Base-by-base conservation (phyloP, 2,329 filamentous ascomycete species). In the Didymella pinodella region DNA sequence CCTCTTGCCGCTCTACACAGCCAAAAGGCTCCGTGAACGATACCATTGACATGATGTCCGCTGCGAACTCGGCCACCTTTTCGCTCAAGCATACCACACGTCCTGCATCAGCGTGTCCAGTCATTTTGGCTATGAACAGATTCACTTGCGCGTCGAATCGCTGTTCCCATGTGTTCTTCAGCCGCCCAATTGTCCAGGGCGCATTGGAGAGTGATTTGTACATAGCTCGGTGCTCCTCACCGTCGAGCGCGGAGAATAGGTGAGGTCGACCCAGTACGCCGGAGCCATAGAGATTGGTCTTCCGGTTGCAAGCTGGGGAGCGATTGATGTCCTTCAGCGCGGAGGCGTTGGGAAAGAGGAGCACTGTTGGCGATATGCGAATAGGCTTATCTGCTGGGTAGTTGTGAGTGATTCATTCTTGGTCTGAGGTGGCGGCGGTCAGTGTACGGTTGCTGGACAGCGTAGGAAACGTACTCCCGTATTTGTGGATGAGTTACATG, bases 1-100 rank as follows among this genome's bases (percentile, higher is more conserved):
- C 78, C 25, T 75, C 70, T 54, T 75, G 70, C 45, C 78, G 77
- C 59, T 69, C 54, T 14, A 80, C 74, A 50, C 77, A 77, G 0
- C 78, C 78, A 68, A 77, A 80, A 3, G 77, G 67, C 3, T 72
- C 46, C 4, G 64, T 68, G 57, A 81, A 80, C 2, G 70, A 71
- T 8, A 80, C 68, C 69, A 77, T 75, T 7, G 74, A 76, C 72
- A 81, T 77, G 40, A 79, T 74, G 46, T 81, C 79, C 4, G 77
- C 76, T 2, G 78, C 77, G 58, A 79, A 80, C 56, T 79, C 71
- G 18, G 76, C 75, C 4, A 77, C 68, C 52, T 77, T 79, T 57
- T 79, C 73, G 11, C 65, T 71, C 2, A 80, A n/a, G 34, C 72
- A 70, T 8, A 79, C 64, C 4, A 65, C 54, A 2, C 63, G 58